Base-by-base conservation (phyloP, 2,329 filamentous ascomycete species). In the Aureobasidium sp. region DNA sequence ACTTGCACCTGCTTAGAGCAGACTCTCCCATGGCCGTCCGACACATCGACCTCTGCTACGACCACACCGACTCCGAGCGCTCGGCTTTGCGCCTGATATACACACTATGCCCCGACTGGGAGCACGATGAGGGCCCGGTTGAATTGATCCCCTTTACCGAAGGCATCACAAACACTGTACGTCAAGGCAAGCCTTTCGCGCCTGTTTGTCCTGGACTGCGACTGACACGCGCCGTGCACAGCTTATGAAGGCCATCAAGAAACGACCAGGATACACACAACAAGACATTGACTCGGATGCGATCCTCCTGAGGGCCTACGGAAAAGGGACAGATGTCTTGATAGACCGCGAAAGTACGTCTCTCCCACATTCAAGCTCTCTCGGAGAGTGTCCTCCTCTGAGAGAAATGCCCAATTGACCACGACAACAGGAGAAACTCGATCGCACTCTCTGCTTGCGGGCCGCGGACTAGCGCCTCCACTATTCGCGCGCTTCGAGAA, bases 81-180 rank as follows among this genome's bases (percentile, higher is more conserved):
- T 95, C 93, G 22, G 93, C 92, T 59, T 80, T 89, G 64, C 83
- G 83, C 66, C 84, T 99, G 66, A 86, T 97, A 69, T 80, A 91
- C 68, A 83, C 89, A 31, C 80, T 97, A 64, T 84, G 87, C 63
- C 92, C 92, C 12, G 85, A 95, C 69, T 99, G 94, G 94, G 61
- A 66, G n/a, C 81, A 82, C 52, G 79, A 83, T 39, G 85, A 86
- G 66, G 88, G 89, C 62, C 83, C 87, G 47, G 82, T 99, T 69
- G 86, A 94, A 70, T 90, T 97, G 72, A 82, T 91, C 67, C 87
- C 89, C 66, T 99, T 97, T 79, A 99, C 91, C 42, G 94, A 99
- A 71, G 94, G 94, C 71, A 99, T 97, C 77, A 99, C 94, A 67
- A 99, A 99, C 77, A 97, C 92, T 66, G 83, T 85, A 76, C 67